phyloP scores from a whole-genome alignment of 768 basidiomycete genomes.

The Hortiboletus flavorubellus region DNA sequence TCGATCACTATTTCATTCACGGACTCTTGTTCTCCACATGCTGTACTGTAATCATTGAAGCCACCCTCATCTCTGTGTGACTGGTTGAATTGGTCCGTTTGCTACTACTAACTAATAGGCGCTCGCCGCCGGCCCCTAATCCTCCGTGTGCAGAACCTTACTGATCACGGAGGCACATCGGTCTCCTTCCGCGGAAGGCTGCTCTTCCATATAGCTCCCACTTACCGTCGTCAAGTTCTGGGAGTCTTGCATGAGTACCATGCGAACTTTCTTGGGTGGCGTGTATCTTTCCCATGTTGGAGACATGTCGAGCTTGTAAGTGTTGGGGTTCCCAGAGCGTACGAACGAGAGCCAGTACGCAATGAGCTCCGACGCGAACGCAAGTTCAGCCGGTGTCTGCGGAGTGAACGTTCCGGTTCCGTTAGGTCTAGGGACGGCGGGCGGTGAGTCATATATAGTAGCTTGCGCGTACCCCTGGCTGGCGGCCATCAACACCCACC shows the following conservation, averaged over 20 bases:
- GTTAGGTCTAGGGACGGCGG: slow-evolving; percentile 37
- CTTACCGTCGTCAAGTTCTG: slow-evolving; percentile 30
- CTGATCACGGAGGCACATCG: slow-evolving; percentile 39
- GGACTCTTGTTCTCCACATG: not conserved
- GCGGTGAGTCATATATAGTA: slow-evolving; percentile 16
- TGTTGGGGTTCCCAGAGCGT: slow-evolving; percentile 53
- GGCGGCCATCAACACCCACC: slow-evolving; percentile 35
- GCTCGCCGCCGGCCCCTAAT: slow-evolving; percentile 22
- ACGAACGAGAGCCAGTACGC: slow-evolving; percentile 69
- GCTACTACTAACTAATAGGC: not conserved
- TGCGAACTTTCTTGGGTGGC: slow-evolving; percentile 30
- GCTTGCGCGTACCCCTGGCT: not conserved
- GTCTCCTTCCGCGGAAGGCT: slow-evolving; percentile 35
- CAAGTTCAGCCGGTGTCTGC: slow-evolving; percentile 42
- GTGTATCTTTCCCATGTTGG: slow-evolving; percentile 48
- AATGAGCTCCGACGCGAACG: slow-evolving; percentile 57
- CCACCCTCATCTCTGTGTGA: not conserved
- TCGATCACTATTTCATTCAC: not conserved
- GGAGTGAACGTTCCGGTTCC: slow-evolving; percentile 50
- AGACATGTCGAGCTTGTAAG: slow-evolving; percentile 48
- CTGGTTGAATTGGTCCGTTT: not conserved
- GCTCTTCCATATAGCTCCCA: slow-evolving; percentile 41
- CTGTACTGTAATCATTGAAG: not conserved
- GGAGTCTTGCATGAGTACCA: slow-evolving; percentile 44
- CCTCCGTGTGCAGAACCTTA: slow-evolving; percentile 33